A percentile compares a stretch with the other conserved stretches of the same genome.
Evolutionary conservation across 2,329 filamentous ascomycete genomes (phyloP).

Genomic region (Pseudopyricularia cyperi): DNA sequence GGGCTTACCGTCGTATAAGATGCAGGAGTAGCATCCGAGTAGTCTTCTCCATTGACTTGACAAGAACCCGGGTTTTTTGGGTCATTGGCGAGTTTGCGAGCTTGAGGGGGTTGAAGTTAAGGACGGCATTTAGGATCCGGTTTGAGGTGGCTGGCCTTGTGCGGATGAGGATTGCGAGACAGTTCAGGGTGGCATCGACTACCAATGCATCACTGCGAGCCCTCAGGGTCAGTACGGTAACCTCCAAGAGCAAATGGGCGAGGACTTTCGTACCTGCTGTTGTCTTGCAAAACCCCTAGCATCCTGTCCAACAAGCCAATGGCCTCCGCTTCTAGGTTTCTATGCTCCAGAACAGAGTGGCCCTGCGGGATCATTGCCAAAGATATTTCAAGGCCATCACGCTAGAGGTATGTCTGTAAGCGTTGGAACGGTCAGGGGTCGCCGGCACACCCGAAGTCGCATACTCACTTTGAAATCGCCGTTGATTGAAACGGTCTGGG

Average conservation of each 20-base stretch:
- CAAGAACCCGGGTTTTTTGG: constrained; percentile 64
- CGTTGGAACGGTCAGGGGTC: constrained; percentile 5
- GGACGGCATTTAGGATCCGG: constrained; percentile 72
- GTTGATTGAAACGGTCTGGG: constrained; percentile 75
- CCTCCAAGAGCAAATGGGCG: background rate
- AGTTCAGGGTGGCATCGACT: constrained; percentile 85
- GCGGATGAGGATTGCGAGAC: constrained; percentile 69
- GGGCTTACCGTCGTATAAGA: constrained; percentile 63
- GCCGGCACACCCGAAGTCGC: constrained; percentile 18
- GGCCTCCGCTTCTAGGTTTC: constrained; percentile 82
- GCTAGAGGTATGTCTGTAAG: constrained; percentile 24
- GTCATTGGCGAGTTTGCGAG: constrained; percentile 67
- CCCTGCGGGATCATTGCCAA: constrained; percentile 72
- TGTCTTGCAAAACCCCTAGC: constrained; percentile 72
- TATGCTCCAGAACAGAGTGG: constrained; percentile 66
- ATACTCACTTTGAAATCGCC: constrained; percentile 65
- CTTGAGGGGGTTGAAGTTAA: constrained; percentile 87
- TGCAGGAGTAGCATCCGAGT: constrained; percentile 74
- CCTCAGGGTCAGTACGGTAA: background rate
- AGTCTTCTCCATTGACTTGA: constrained; percentile 93
- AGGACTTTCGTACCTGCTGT: constrained; percentile 52
- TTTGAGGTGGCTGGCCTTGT: constrained; percentile 67
- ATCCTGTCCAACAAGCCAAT: constrained; percentile 83
- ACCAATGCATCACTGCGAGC: constrained; percentile 66
- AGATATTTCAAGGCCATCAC: constrained; percentile 70